Base-by-base conservation (phyloP, 2,329 filamentous ascomycete genomes). In the Phyllosticta capitalensis region DNA sequence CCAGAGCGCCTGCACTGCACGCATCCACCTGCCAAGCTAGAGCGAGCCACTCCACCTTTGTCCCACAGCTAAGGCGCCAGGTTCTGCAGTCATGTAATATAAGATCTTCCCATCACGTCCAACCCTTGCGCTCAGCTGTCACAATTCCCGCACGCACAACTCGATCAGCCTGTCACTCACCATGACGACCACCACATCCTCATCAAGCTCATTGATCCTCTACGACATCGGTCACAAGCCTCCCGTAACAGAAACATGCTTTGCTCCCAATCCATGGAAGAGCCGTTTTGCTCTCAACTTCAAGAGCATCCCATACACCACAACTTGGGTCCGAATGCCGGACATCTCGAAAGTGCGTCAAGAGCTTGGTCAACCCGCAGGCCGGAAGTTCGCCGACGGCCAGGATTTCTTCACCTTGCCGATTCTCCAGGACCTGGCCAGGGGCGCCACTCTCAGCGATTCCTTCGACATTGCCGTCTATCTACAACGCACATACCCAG, bases 391-490 rank as follows among this genome's bases (percentile, higher is more conserved):
- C 59, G 75, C 74, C 62, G 79, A 86, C 64, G 83, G 83, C 50
- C 73, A 71, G 33, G 80, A 84, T 65, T 87, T 77, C 71, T 76
- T 77, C 69, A 88, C 84, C 1, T 76, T 87, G 0, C 84, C 85
- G 1, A 75, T 86, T 50, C 68, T 87, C 21, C 64, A 72, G 0
- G 81, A 86, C 55, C 67, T 73, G 0, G 59, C 65, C 19, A 79
- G 76, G 0, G 66, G 65, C 5, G 61, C 69, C 0, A 55, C 74
- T 0, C 59, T 86, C 2, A 84, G 84, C 5, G 85, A 88, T 70
- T 83, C 83, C 2, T 85, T 86, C 65, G 84, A 87, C 56, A 87
- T 87, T 61, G 85, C 84, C 6, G 69, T 79, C 24, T 81, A 85
- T 64, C 74, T 87, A 1, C 78, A 86, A 22, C 70, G 76, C 1